Evolutionary conservation across 192 early-diverging fungal genomes (phyloP), one percentile per base, ranked within the genome.

Genomic region (Backusella mclennaniae): DNA sequence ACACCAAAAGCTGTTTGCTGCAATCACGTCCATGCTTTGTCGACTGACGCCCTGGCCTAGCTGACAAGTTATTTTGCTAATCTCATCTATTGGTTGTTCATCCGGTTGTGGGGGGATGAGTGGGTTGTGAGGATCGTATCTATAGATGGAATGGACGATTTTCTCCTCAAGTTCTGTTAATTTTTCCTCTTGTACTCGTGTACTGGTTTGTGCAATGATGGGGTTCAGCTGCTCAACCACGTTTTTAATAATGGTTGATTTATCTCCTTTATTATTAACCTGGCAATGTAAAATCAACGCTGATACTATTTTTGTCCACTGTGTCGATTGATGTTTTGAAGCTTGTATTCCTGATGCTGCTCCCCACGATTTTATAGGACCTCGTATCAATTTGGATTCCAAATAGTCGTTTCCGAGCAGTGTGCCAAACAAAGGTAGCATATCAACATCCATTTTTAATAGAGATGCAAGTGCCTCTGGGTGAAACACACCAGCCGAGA

Each of bases 371-470:
- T 33, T 68, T 15, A 75, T 66, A 21, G 69, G 56, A 4, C 49
- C 38, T 23, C 23, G 19, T 26, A 85, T 76, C 26, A 83, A 35
- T 6, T 79, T 75, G 6, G 75, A 71, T n/a, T 76, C 42, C 4
- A 86, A 35, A 41, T 88, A 86, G 29, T 88, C 87, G 63, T 88
- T 88, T 39, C 87, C 87, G 0, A 83, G 69, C 4, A 88, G 73
- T 0, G 85, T 84, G 0, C 85, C 87, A 76, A 88, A 85, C 3
- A 88, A 56, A 15, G 87, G 85, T 9, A 88, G 36, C 42, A 83
- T 77, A 1, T 70, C 59, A 7, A 71, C 70, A 35, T 67, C 75
- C 35, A 86, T 71, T 12, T 75, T 74, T 4, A 88, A 76, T 49
- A 82, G 75, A 14, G 39, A 42, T 26, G 85, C 77, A 19, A 88